phyloP scores from a whole-genome alignment of 176 grass and related monocot genomes.

The Dendrocalamus sinicus region DNA sequence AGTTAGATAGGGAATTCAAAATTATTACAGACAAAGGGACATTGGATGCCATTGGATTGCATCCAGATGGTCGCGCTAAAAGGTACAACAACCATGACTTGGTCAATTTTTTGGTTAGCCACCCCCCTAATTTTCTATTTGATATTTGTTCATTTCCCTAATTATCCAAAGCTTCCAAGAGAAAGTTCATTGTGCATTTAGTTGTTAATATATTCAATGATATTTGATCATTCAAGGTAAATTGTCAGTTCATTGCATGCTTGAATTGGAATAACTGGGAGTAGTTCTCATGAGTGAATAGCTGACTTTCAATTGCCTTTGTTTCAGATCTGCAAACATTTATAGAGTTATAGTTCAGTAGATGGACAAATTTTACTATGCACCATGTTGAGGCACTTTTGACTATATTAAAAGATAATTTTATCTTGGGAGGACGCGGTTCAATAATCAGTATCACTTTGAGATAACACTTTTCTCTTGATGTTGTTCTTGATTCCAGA shows the following conservation, averaged over 20 bases:
- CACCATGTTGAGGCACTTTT: slow-evolving; percentile 16
- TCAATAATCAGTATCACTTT: neutral
- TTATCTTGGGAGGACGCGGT: neutral
- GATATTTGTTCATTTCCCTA: neutral
- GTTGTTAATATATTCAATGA: slow-evolving; percentile 2
- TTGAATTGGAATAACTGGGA: slow-evolving; percentile 3
- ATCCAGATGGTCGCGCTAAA: slow-evolving; percentile 82
- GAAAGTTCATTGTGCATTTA: slow-evolving; percentile 20
- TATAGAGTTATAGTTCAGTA: neutral
- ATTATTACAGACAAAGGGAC: slow-evolving; percentile 94
- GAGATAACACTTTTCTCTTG: neutral
- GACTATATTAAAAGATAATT: neutral
- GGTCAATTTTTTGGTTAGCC: neutral
- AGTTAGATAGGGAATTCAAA: slow-evolving; percentile 84
- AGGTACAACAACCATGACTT: slow-evolving; percentile 52
- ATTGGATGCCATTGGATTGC: slow-evolving; percentile 90
- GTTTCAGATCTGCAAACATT: slow-evolving; percentile 12
- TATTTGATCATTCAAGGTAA: neutral
- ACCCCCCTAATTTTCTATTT: slow-evolving; percentile 2
- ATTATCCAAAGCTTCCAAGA: slow-evolving; percentile 3
- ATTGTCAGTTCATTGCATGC: neutral
- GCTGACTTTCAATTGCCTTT: neutral
- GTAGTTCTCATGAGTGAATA: neutral
- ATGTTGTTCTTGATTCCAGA: slow-evolving; percentile 49
- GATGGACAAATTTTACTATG: neutral